Base-by-base conservation (phyloP, 2,329 filamentous ascomycete species). In the Grosmannia huntii region DNA sequence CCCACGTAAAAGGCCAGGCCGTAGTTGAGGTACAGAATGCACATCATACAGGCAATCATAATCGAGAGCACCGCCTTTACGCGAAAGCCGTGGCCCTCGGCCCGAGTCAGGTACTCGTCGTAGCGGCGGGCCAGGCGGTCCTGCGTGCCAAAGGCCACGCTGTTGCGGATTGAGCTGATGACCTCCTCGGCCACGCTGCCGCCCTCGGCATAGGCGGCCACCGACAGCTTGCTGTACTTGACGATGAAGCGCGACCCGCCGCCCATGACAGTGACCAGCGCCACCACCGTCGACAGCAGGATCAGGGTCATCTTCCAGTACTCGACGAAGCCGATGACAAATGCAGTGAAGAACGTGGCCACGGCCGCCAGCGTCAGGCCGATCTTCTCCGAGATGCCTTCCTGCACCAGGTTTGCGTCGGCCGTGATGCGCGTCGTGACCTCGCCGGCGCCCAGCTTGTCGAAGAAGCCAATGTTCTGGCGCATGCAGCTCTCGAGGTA, bases 251-350 rank as follows among this genome's bases (percentile, higher is more conserved):
- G 75, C 5, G 87, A 89, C 16, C 87, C 84, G 55, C 76, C 73
- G 51, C 85, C 89, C 84, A 95, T 94, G 63, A 86, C 78, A 16
- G 88, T 62, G n/a, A 89, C 71, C 55, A 97, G 82, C 2, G 90
- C 88, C 50, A 92, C 75, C 61, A 97, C 84, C 1, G 88, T 90
- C 0, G 88, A 92, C 27, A 83, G 79, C 46, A 96, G 79, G 64
- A 99, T 96, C 56, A 96, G 74, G 0, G 94, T 94, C 62, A 97
- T 76, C 71, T 94, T 96, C 89, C 92, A 96, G 71, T 87, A 95
- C 66, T 89, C 88, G 71, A 92, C 72, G 69, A 96, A 97, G 3
- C 87, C 90, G 63, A 99, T 92, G 58, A 96, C 76, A 64, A 96
- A 96, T 19, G 90, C 90, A 0, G 91, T 85, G 58, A 95, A 73